phyloP scores from a whole-genome alignment of 495 filamentous ascomycete species.

The Gamarada debralockiae region DNA sequence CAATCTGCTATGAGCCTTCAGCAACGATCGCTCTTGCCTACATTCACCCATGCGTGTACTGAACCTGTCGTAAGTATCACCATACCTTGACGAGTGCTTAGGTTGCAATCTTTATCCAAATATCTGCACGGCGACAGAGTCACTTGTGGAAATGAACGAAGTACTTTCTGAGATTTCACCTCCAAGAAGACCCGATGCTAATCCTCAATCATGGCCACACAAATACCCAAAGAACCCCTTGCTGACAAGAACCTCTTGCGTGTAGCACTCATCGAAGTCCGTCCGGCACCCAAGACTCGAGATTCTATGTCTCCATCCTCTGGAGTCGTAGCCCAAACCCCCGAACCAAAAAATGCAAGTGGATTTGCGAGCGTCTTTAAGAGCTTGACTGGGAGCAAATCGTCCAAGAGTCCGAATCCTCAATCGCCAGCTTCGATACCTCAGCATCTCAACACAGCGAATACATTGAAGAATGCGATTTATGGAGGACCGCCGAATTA shows the following conservation, averaged over 20 bases:
- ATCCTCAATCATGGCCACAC: too few relatives aligned
- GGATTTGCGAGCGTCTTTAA: conserved; percentile 55
- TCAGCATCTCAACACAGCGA: conserved; percentile 26
- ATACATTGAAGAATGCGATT: conserved; percentile 25
- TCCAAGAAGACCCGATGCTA: too few relatives aligned
- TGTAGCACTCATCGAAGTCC: neutral
- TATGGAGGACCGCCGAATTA: conserved; percentile 37
- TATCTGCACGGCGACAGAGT: neutral
- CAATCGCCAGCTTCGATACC: conserved; percentile 26
- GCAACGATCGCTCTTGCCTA: neutral
- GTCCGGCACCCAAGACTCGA: conserved; percentile 7
- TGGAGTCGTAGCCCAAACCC: conserved; percentile 47
- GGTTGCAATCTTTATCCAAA: too few relatives aligned
- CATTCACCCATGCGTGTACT: conserved; percentile 9
- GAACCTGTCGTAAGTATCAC: conserved; percentile 5
- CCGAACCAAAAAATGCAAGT: conserved; percentile 41
- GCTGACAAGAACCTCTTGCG: neutral
- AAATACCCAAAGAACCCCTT: neutral
- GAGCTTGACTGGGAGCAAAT: conserved; percentile 44
- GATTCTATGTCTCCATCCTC: conserved; percentile 50
- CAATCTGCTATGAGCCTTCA: conserved; percentile 15
- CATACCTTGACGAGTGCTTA: neutral
- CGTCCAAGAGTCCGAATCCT: conserved; percentile 30
- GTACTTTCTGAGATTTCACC: neutral
- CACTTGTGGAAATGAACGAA: neutral